These are phyloP conservation scores for Termitomyces sp. DNA, from an alignment of 768 basidiomycete species.

Conservation along the genomic window DNA sequence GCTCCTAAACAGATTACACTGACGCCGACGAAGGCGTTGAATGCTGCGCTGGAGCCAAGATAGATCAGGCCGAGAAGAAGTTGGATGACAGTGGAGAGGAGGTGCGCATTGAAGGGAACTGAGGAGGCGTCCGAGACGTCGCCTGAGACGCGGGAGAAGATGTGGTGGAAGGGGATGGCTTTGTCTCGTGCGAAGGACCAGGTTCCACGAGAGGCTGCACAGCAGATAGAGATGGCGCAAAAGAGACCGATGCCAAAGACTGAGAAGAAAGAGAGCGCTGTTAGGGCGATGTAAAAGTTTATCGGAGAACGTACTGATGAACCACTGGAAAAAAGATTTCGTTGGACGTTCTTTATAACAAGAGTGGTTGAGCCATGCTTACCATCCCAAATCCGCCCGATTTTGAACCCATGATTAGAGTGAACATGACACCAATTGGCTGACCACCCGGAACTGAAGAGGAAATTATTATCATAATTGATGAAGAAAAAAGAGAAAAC, in stretches of 20 bases:
- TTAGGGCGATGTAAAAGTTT: neutral
- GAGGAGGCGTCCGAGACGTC: constrained; percentile 33
- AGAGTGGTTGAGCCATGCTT: constrained; percentile 10
- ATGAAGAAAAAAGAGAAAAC: neutral
- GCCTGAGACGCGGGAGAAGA: constrained; percentile 47
- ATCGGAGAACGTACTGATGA: constrained; percentile 33
- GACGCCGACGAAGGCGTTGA: constrained; percentile 68
- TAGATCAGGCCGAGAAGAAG: constrained; percentile 61
- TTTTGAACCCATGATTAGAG: constrained; percentile 58
- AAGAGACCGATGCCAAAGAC: constrained; percentile 59
- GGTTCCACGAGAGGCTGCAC: constrained; percentile 68
- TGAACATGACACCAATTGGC: constrained; percentile 62
- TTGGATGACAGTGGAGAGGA: too few relatives aligned
- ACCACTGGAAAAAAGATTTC: constrained; percentile 29
- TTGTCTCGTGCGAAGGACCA: too few relatives aligned
- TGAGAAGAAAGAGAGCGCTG: constrained; percentile 19
- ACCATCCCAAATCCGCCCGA: constrained; percentile 65
- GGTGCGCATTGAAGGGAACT: constrained; percentile 63
- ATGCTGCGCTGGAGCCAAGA: constrained; percentile 60
- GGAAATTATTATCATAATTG: neutral
- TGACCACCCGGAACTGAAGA: constrained; percentile 55
- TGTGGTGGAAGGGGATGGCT: constrained; percentile 53
- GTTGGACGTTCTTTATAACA: neutral
- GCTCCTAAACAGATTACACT: constrained; percentile 65
- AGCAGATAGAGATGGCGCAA: constrained; percentile 65